phyloP scores from a whole-genome alignment of 176 grass and related monocot species.

The Carex parvula region DNA sequence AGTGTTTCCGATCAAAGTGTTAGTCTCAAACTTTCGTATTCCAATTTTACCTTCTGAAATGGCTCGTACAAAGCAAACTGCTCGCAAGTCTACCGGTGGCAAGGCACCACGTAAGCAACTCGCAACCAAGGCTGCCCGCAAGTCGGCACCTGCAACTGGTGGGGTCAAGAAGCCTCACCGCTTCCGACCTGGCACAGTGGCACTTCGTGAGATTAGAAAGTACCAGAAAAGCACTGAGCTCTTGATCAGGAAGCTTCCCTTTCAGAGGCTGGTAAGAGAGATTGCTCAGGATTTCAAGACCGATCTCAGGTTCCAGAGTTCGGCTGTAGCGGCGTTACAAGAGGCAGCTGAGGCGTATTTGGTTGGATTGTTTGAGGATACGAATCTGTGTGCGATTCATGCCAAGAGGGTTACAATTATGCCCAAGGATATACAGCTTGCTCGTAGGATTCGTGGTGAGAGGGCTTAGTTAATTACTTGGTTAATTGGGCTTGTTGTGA shows the following conservation, averaged over 20 bases:
- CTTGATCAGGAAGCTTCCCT: slow-evolving; percentile 17
- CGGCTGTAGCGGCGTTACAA: neutral
- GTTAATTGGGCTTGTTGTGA: neutral
- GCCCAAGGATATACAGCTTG: slow-evolving; percentile 12
- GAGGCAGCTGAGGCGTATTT: slow-evolving; percentile 3
- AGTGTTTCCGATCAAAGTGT: too few species aligned
- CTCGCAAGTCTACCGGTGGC: slow-evolving; percentile 61
- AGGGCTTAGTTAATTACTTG: neutral
- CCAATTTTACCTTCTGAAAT: neutral
- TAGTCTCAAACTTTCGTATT: too few species aligned
- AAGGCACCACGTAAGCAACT: slow-evolving; percentile 86
- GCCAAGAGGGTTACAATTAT: slow-evolving; percentile 21
- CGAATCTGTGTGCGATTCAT: slow-evolving; percentile 13
- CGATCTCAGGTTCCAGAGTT: slow-evolving; percentile 13
- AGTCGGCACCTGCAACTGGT: slow-evolving; percentile 5
- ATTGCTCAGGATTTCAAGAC: slow-evolving; percentile 24
- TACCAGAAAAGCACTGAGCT: slow-evolving; percentile 30
- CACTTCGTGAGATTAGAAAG: slow-evolving; percentile 22
- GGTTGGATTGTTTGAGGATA: slow-evolving; percentile 19
- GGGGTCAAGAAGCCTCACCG: slow-evolving; percentile 25
- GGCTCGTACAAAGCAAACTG: slow-evolving; percentile 81
- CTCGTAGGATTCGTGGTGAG: slow-evolving; percentile 17
- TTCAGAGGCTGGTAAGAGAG: slow-evolving; percentile 7
- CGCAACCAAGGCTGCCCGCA: slow-evolving; percentile 38
- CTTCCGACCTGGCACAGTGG: slow-evolving; percentile 4